Conservation (phyloP, 805 yeast species). For the Lipomyces spencermartinsiae region DNA sequence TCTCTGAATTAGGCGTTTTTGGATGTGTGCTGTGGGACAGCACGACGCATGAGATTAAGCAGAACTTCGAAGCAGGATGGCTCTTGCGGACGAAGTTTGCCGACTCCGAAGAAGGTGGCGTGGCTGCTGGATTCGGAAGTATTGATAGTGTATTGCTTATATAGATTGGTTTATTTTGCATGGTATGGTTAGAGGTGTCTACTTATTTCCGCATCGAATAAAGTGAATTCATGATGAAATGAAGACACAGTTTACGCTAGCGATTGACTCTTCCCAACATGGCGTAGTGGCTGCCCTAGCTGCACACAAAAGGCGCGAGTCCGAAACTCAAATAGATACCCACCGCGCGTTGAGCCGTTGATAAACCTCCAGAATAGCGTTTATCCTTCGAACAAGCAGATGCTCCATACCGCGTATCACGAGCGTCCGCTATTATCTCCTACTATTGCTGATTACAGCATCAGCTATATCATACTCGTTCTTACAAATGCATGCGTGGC, state of each 20-base stretch:
- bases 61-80: conserved; percentile 81
- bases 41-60: conserved; percentile 55
- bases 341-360: neutral
- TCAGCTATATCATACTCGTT: neutral
- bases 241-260: neutral
- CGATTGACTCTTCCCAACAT: neutral
- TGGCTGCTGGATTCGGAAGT: conserved; percentile 98
- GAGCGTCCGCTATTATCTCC: neutral
- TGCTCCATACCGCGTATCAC: neutral
- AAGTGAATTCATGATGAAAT: no score
- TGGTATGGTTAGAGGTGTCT: neutral
- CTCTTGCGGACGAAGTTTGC: conserved; percentile 86
- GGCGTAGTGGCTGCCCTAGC: neutral
- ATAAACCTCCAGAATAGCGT: neutral
- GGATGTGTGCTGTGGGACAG: conserved; percentile 83
- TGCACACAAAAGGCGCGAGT: neutral
- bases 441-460: neutral
- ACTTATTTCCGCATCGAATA: neutral
- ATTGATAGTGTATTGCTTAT: conserved; percentile 78
- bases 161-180: conserved; percentile 35
- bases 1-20: conserved; percentile 90
- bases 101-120: conserved; percentile 94
- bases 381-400: neutral
- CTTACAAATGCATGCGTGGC: neutral
- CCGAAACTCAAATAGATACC: neutral